phyloP scores from a whole-genome alignment of 345 rosid genomes.

The Atalantia buxifolia region DNA sequence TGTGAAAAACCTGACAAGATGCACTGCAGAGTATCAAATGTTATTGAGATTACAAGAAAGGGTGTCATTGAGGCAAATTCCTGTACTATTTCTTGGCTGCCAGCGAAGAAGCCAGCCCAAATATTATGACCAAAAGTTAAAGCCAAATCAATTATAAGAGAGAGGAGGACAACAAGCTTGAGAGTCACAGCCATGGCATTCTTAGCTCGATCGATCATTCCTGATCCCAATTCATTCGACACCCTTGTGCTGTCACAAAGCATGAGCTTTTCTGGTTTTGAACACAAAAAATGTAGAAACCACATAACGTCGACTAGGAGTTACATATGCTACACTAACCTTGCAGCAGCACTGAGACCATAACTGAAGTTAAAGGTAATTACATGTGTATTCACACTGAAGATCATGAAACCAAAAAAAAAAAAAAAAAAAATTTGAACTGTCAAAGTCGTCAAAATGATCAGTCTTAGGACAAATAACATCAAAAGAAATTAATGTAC shows the following conservation, averaged over 20 bases:
- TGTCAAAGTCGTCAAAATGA: neutral
- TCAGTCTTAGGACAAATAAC: neutral
- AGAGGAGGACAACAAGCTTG: conserved; percentile 53
- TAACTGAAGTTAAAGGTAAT: conserved; percentile 62
- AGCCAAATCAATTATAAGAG: conserved; percentile 33
- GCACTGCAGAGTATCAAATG: conserved; percentile 58
- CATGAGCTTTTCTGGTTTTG: neutral
- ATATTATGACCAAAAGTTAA: conserved; percentile 46
- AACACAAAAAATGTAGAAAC: neutral
- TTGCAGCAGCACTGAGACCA: conserved; percentile 80
- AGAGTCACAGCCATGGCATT: conserved; percentile 45
- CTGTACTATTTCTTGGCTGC: conserved; percentile 30
- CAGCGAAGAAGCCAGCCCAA: conserved; percentile 64
- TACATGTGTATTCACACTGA: conserved; percentile 57
- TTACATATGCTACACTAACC: conserved; percentile 36
- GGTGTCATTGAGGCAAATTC: conserved; percentile 56
- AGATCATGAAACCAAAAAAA: neutral
- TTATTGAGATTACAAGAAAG: conserved; percentile 49
- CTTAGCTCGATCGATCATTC: conserved; percentile 41
- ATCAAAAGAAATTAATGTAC: no score
- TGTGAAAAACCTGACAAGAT: conserved; percentile 52
- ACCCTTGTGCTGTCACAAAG: conserved; percentile 60
- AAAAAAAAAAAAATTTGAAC: neutral
- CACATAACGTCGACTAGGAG: neutral
- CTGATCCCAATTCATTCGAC: conserved; percentile 80